Evolutionary conservation across 1,284 basidiomycete genomes (phyloP), one percentile per base, ranked within the genome.

Genomic region (Pterulicium gracile): DNA sequence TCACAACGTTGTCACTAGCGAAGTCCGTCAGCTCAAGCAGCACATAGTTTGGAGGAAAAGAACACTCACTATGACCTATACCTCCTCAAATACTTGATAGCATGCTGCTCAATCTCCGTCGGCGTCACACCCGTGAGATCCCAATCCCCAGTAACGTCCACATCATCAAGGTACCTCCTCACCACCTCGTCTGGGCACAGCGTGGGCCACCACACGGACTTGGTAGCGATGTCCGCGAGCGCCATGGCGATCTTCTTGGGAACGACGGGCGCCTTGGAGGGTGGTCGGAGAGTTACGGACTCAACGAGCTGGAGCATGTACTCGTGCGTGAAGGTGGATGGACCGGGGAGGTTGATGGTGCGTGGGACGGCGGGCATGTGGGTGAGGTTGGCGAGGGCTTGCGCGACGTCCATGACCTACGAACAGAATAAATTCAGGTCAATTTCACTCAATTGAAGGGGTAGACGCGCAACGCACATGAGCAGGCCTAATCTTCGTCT

Each of bases 201-300:
- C 49, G 88, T 79, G 14, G 93, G 94, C 94, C 94, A 98, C 94
- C 93, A 98, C 0, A 79, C 72, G 3, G 67, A 61, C 65, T 97
- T 88, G 39, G 21, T 24, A 12, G 81, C 76, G 22, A 75, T 62
- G 54, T 70, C 77, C 3, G 93, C 76, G 24, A 90, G 65, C 4
- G 73, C 58, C 43, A 76, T 68, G 42, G 93, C 88, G 46, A 89
- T 56, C 14, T 71, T 61, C 64, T 90, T 90, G 42, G 95, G 94
- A 34, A 97, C 61, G 41, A 79, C 78, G 7, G 89, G 83, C 0
- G 81, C 74, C 50, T 75, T 63, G 50, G 76, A 79, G 57, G 77
- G 73, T 45, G 76, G 79, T 56, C 79, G 81, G 58, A 88, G 81
- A 12, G 91, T 93, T 50, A 97, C 72, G 15, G 82, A 77, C 48